These are phyloP conservation scores for Mortierella sp. DNA, from an alignment of 371 early-diverging fungal species.

Conservation along the genomic window DNA sequence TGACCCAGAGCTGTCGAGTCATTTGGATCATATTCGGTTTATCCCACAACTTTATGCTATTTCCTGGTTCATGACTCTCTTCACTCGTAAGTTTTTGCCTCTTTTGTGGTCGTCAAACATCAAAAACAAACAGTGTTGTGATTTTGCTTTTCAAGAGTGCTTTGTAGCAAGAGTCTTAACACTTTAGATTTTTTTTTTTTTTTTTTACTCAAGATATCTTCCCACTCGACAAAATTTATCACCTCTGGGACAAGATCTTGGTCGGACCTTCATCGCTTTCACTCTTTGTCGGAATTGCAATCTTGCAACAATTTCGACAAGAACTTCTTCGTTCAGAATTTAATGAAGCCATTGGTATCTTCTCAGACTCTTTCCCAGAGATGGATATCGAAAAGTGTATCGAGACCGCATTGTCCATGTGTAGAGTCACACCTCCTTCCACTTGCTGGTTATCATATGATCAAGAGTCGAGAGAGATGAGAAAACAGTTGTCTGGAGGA, in stretches of 20 bases:
- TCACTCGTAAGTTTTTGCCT: constrained; percentile 80
- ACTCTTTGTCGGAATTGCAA: constrained; percentile 78
- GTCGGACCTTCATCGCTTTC: constrained; percentile 76
- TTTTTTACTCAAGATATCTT: constrained; percentile 71
- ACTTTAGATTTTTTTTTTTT: not conserved
- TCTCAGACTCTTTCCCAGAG: constrained; percentile 77
- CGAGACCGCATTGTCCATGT: constrained; percentile 74
- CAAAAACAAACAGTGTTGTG: too few relatives aligned
- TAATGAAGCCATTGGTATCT: constrained; percentile 73
- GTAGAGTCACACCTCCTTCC: constrained; percentile 74
- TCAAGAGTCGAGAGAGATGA: constrained; percentile 44
- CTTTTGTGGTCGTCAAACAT: too few relatives aligned
- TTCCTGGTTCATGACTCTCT: constrained; percentile 87
- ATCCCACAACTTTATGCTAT: constrained; percentile 85
- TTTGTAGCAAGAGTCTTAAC: not conserved
- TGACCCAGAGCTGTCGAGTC: constrained; percentile 80
- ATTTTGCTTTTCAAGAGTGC: too few relatives aligned
- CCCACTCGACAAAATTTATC: constrained; percentile 82
- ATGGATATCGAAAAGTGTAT: constrained; percentile 82
- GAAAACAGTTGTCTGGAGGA: constrained; percentile 17
- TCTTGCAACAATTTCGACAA: constrained; percentile 75
- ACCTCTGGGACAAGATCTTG: constrained; percentile 82
- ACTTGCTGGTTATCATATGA: constrained; percentile 56
- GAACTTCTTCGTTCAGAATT: constrained; percentile 71
- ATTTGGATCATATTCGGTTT: constrained; percentile 75